Percentiles rank a stretch among this genome's conserved stretches.
These are phyloP conservation scores for Debaryomyces coudertii DNA, from an alignment of 1,139 yeast species.

Conservation along the genomic window DNA sequence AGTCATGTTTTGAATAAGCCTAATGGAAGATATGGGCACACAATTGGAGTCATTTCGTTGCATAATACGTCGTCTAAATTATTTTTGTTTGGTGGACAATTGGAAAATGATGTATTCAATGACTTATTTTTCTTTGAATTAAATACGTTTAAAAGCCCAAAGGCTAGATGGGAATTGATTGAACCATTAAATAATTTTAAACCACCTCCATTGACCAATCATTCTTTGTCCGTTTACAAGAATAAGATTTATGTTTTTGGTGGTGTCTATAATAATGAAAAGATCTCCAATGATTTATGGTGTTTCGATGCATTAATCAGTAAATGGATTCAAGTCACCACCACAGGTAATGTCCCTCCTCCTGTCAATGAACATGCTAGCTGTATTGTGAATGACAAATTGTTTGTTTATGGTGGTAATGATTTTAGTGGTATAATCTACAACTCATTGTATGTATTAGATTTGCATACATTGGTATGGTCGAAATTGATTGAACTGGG, in stretches of 20 bases:
- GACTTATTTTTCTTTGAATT: conserved; percentile 87
- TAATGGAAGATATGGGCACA: conserved; percentile 92
- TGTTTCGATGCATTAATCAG: conserved; percentile 71
- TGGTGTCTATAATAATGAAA: conserved; percentile 86
- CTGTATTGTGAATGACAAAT: conserved; percentile 72
- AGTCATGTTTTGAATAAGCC: conserved; percentile 83
- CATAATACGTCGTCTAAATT: conserved; percentile 71
- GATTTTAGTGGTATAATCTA: conserved; percentile 73
- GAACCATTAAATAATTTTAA: conserved; percentile 55
- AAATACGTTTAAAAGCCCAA: conserved; percentile 82
- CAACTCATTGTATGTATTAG: conserved; percentile 73
- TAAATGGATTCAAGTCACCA: conserved; percentile 62
- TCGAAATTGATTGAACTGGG: conserved; percentile 55
- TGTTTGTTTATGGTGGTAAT: conserved; percentile 92
- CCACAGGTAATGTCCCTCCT: conserved; percentile 68
- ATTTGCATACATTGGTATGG: conserved; percentile 75
- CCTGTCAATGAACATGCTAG: conserved; percentile 94
- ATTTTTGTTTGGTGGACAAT: conserved; percentile 93
- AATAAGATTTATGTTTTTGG: conserved; percentile 83
- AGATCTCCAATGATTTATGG: conserved; percentile 79
- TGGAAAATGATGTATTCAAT: conserved; percentile 83
- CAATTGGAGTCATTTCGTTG: conserved; percentile 62
- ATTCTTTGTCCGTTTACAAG: conserved; percentile 80
- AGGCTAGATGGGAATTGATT: conserved; percentile 81
- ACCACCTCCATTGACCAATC: conserved; percentile 94